Conservation (phyloP, 257 asterid species). For the Capsicum pubescens region DNA sequence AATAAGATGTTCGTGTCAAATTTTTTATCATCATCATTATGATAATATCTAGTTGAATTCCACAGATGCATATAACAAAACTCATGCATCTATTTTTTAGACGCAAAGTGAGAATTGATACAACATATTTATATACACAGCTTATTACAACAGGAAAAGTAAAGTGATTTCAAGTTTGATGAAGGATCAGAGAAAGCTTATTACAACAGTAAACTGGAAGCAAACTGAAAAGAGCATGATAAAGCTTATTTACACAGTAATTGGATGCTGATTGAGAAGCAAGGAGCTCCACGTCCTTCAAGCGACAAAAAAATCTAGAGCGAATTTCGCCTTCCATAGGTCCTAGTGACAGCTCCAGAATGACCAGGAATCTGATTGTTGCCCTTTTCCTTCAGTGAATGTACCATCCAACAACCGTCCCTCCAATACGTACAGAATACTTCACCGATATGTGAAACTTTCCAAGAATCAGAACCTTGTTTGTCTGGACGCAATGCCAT, state of each 20-base stretch:
- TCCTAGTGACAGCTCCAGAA: background rate
- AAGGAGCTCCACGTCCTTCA: background rate
- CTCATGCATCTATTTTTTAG: no score
- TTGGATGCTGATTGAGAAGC: background rate
- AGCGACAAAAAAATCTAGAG: background rate
- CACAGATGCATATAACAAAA: no score
- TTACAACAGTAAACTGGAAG: background rate
- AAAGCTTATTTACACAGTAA: background rate
- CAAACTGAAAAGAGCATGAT: background rate
- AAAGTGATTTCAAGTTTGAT: background rate
- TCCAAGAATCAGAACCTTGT: background rate
- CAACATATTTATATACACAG: background rate
- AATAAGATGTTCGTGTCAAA: no score
- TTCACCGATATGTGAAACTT: background rate
- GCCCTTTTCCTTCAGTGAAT: background rate
- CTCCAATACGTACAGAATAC: background rate
- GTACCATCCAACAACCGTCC: background rate
- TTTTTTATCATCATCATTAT: no score
- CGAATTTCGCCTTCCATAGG: background rate
- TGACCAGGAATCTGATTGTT: background rate
- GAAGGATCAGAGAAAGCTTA: background rate
- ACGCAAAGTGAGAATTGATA: no score
- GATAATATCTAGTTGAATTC: no score
- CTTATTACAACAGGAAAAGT: background rate
- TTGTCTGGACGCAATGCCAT: background rate